Evolutionary conservation across 176 grass and related monocot genomes (phyloP).

Genomic region (Ananas comosus): DNA sequence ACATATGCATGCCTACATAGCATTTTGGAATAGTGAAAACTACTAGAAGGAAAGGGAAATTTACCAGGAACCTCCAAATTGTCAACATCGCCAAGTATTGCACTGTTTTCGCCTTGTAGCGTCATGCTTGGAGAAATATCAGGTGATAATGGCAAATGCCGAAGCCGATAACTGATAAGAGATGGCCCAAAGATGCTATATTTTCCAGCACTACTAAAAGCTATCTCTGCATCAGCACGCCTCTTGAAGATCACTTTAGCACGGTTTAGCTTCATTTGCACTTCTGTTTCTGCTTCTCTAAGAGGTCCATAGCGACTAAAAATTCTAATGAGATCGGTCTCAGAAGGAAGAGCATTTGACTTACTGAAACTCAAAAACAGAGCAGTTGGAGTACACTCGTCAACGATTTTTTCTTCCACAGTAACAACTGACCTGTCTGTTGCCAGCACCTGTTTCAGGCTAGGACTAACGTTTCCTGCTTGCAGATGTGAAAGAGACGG

Average conservation of each 20-base stretch:
- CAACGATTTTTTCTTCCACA: conserved; percentile 39
- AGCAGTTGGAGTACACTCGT: conserved; percentile 46
- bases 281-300: conserved; percentile 54
- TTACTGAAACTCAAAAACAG: conserved; percentile 71
- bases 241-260: conserved; percentile 68
- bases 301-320: conserved; percentile 60
- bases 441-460: conserved; percentile 19
- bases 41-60: not conserved
- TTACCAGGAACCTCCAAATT: conserved; percentile 7
- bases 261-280: conserved; percentile 33
- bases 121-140: not conserved
- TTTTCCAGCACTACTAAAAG: conserved; percentile 50
- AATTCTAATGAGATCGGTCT: conserved; percentile 45
- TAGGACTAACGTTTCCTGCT: conserved; percentile 33
- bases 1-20: too few species aligned
- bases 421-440: conserved; percentile 49
- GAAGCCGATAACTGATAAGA: conserved; percentile 55
- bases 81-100: not conserved
- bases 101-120: conserved; percentile 1
- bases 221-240: conserved; percentile 59
- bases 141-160: conserved; percentile 32
- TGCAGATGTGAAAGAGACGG: conserved; percentile 13
- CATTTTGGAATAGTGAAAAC: too few species aligned
- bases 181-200: conserved; percentile 53
- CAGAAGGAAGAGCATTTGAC: conserved; percentile 50